Base-by-base conservation (phyloP, 2,329 filamentous ascomycete species). In the Onygenales sp. region DNA sequence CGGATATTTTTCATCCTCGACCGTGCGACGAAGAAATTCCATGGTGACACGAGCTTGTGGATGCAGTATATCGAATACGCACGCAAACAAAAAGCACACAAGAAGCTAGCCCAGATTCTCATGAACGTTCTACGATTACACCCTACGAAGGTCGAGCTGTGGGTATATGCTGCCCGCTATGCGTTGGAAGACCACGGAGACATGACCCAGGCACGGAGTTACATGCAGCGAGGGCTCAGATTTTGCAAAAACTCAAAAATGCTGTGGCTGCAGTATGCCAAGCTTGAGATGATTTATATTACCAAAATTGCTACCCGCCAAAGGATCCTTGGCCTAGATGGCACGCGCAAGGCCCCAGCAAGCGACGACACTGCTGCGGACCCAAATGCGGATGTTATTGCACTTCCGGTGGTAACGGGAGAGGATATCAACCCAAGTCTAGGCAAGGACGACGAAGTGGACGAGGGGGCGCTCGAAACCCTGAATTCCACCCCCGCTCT, bases 241-340 rank as follows among this genome's bases (percentile, higher is more conserved):
- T 97, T 98, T 70, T 96, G 91, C 73, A 88, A 85, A 50, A 81
- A 76, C 48, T 85, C 86, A 46, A 82, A 77, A 58, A 75, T 77
- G 14, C 69, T 98, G 50, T 98, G 92, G 90, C 67, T 95, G 36
- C 88, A 95, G 71, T 97, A 96, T 66, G 86, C 87, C 7, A 85
- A 87, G 65, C 79, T 92, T 64, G 93, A 98, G 76, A 89, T 95
- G 83, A 85, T 93, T 57, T 97, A 95, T 77, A 77, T 97, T 53
- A 83, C 81, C 50, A 90, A 87, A 72, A 83, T 97, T 64, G 83
- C 87, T 54, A 82, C 82, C 56, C 82, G 89, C 67, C 83, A 85
- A 69, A 78, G 78, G 61, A 81, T 87, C 52, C 66, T 88, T 53
- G 84, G 84, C 3, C 67, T 87, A 54, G 82, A 85, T 58, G 62